phyloP scores from a whole-genome alignment of 1,284 basidiomycete genomes.

The Ustilago crameri region DNA sequence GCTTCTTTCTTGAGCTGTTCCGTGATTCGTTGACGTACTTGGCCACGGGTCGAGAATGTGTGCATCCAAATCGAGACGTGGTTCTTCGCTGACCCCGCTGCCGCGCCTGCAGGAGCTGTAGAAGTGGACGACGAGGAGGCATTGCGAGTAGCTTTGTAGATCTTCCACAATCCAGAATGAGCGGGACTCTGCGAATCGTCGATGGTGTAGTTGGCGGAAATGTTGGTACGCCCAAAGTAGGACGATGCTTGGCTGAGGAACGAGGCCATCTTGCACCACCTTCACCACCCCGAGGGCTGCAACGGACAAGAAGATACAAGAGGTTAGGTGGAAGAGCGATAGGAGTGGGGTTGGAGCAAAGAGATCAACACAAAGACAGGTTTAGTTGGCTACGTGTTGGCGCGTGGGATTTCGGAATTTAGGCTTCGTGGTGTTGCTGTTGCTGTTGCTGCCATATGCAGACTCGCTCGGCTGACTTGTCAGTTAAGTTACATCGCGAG shows the following conservation, averaged over 20 bases:
- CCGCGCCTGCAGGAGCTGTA: conserved; percentile 6
- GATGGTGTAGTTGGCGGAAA: conserved; percentile 62
- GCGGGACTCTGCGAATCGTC: conserved; percentile 54
- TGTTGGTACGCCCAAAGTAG: conserved; percentile 62
- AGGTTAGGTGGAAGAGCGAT: too few relatives aligned
- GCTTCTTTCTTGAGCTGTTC: conserved; percentile 71
- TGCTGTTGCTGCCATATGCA: too few relatives aligned
- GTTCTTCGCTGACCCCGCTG: conserved; percentile 16
- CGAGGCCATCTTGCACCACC: conserved; percentile 45
- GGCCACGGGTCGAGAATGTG: conserved; percentile 42
- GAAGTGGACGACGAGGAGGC: conserved; percentile 24
- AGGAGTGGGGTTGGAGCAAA: too few relatives aligned
- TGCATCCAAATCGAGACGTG: conserved; percentile 62
- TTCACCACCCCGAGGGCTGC: too few relatives aligned
- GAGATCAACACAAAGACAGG: not conserved
- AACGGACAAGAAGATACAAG: too few relatives aligned
- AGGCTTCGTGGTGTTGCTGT: not conserved
- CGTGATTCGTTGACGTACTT: conserved; percentile 37
- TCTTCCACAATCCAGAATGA: conserved; percentile 64
- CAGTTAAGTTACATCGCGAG: too few relatives aligned
- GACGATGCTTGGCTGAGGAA: conserved; percentile 61
- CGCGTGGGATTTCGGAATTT: not conserved
- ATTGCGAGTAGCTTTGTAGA: conserved; percentile 58
- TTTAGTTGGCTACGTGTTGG: not conserved
- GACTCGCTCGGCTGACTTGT: too few relatives aligned